phyloP scores from a whole-genome alignment of 495 filamentous ascomycete genomes.

The Daldinia concentrica region DNA sequence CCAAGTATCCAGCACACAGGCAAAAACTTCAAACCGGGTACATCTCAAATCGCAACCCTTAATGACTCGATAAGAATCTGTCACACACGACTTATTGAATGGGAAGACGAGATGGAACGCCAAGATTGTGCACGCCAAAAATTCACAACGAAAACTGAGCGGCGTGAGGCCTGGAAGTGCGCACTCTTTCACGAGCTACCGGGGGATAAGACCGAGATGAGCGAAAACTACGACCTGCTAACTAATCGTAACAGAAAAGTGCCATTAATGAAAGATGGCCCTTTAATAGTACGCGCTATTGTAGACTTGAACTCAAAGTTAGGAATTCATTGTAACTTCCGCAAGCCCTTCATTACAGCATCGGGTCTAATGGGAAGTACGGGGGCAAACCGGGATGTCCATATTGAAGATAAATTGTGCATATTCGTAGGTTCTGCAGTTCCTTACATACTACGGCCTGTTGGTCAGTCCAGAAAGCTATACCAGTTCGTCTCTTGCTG shows the following conservation, averaged over 20 bases:
- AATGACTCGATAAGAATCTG: neutral
- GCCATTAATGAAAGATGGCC: neutral
- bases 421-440: constrained; percentile 17
- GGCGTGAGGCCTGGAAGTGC: constrained; percentile 20
- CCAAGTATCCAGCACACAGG: constrained; percentile 5
- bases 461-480: neutral
- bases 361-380: constrained; percentile 25
- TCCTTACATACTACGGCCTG: constrained; percentile 14
- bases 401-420: constrained; percentile 7
- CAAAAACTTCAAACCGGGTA: neutral
- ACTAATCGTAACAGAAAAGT: constrained; percentile 3
- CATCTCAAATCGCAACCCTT: neutral
- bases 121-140: constrained; percentile 1
- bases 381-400: constrained; percentile 15
- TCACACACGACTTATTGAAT: constrained; percentile 4
- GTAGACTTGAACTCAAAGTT: constrained; percentile 3
- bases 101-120: constrained; percentile 25
- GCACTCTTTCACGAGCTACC: constrained; percentile 18
- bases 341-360: constrained; percentile 17
- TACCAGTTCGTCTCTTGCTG: constrained; percentile 15
- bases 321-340: constrained; percentile 3
- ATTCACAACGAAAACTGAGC: constrained; percentile 7
- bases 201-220: constrained; percentile 3
- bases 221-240: constrained; percentile 17
- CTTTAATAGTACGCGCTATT: constrained; percentile 4